Percentiles rank a stretch among this genome's conserved stretches.
These are phyloP conservation scores for Sugiyamaella sp. DNA, from an alignment of 1,139 yeast species.

Conservation along the genomic window DNA sequence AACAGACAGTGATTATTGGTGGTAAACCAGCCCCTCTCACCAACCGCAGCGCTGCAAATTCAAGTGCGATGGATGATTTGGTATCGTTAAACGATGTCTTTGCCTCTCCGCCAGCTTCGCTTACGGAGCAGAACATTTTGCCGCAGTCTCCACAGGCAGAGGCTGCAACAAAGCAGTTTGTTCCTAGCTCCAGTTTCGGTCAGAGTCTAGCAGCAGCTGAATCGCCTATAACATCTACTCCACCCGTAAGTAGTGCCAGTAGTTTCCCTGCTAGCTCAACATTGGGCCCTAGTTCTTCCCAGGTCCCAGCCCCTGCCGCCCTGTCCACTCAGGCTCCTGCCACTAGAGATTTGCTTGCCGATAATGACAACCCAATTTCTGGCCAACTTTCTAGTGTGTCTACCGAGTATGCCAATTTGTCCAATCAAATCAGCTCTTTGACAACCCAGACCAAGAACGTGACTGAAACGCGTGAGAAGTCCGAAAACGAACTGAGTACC, in stretches of 20 bases:
- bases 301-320: constrained; percentile 14
- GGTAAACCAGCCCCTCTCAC: constrained; percentile 18
- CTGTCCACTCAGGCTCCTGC: constrained; percentile 23
- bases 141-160: constrained; percentile 15
- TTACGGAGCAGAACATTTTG: constrained; percentile 29
- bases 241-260: constrained; percentile 48
- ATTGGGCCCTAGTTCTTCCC: constrained; percentile 35
- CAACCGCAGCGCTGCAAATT: constrained; percentile 8
- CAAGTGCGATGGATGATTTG: constrained; percentile 37
- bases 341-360: constrained; percentile 59
- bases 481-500: constrained; percentile 72
- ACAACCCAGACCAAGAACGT: constrained; percentile 72
- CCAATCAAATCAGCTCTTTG: constrained; percentile 81
- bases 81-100: constrained; percentile 46
- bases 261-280: constrained; percentile 58
- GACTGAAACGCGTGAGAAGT: constrained; percentile 69
- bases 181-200: constrained; percentile 73
- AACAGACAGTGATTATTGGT: constrained; percentile 12
- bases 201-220: constrained; percentile 48
- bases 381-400: constrained; percentile 77
- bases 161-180: constrained; percentile 38
- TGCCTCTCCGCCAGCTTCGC: constrained; percentile 42
- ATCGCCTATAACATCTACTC: constrained; percentile 38
- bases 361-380: constrained; percentile 55
- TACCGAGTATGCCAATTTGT: constrained; percentile 82